phyloP scores from a whole-genome alignment of 192 early-diverging fungal species.

The Backusella morwellensis region DNA sequence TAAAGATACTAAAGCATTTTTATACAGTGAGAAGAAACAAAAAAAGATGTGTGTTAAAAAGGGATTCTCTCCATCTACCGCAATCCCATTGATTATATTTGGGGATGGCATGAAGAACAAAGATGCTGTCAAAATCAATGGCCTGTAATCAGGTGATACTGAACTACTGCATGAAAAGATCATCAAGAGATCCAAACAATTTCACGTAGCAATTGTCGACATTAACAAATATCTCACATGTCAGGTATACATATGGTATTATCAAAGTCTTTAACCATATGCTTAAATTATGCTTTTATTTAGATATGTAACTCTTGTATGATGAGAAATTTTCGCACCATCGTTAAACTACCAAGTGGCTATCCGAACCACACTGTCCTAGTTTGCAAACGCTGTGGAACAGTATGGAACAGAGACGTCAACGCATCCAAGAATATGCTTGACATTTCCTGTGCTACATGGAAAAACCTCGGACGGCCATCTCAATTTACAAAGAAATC shows the following conservation, averaged over 20 bases:
- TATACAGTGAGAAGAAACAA: not conserved
- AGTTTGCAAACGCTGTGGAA: no score
- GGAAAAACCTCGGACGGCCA: no score
- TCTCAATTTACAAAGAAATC: no score
- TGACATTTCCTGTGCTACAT: no score
- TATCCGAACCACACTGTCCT: no score
- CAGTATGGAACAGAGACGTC: no score
- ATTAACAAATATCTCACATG: not conserved
- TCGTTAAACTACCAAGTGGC: not conserved
- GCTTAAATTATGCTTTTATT: not conserved
- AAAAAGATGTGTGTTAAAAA: not conserved
- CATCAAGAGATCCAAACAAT: not conserved
- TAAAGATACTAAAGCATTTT: not conserved
- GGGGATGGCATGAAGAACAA: not conserved
- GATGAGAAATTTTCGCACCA: not conserved
- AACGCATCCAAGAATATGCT: no score
- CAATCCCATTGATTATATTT: not conserved
- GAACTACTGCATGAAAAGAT: not conserved
- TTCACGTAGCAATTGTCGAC: not conserved
- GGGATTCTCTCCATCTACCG: not conserved
- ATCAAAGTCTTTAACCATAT: no score
- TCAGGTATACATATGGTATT: not conserved
- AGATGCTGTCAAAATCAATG: not conserved
- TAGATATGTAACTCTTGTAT: not conserved
- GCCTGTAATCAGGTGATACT: not conserved